phyloP scores from a whole-genome alignment of 2,329 filamentous ascomycete genomes.

The Lasiodiplodia theobromae region DNA sequence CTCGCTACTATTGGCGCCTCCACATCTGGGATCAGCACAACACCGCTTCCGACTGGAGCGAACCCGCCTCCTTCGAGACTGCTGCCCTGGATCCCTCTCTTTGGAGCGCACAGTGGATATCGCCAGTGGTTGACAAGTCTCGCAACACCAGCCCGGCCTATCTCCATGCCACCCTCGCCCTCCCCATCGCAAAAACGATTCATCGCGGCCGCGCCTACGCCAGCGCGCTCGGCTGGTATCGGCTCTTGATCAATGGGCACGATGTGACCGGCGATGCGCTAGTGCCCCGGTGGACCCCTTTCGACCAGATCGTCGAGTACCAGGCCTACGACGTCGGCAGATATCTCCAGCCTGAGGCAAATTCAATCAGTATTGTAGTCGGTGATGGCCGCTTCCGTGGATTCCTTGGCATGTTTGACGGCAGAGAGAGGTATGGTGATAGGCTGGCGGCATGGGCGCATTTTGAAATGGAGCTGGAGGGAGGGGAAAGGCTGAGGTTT shows the following conservation, averaged over 20 bases:
- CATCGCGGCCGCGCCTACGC: neutral
- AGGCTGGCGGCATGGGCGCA: neutral
- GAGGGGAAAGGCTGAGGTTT: neutral
- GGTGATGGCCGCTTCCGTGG: neutral
- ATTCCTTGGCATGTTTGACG: neutral
- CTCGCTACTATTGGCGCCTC: neutral
- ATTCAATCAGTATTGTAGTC: neutral
- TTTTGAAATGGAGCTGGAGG: neutral
- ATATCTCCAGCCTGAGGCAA: neutral
- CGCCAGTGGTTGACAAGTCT: too few relatives aligned
- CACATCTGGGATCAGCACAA: neutral
- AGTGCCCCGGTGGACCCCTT: neutral
- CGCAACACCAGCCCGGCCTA: neutral
- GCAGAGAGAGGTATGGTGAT: neutral
- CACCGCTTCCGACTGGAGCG: neutral
- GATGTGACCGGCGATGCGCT: neutral
- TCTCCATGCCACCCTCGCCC: neutral
- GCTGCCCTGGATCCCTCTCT: neutral
- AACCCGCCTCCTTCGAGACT: neutral
- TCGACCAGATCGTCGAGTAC: neutral
- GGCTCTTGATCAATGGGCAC: neutral
- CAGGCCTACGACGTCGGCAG: neutral
- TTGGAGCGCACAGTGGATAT: neutral
- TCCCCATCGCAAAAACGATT: neutral
- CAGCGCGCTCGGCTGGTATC: neutral